Conservation (phyloP, 208 protist genomes). For the Trichomonas vaginalis region DNA sequence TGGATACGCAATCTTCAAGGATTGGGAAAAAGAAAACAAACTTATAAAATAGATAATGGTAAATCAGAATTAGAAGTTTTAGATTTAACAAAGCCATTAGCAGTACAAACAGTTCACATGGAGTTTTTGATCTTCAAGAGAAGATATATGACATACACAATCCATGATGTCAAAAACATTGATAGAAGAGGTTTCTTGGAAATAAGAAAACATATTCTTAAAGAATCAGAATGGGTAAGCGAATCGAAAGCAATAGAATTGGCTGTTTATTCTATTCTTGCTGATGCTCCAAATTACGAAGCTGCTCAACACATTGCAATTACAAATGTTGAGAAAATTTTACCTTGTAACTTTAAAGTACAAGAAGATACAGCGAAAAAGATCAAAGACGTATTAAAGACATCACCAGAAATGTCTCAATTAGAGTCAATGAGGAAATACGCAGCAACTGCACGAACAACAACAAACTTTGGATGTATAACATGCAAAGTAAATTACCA, state of each 20-base stretch:
- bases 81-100: background rate
- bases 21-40: too few relatives aligned
- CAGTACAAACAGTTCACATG: background rate
- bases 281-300: background rate
- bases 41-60: background rate
- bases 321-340: background rate
- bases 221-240: too few relatives aligned
- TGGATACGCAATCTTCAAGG: background rate
- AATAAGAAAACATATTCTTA: background rate
- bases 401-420: background rate
- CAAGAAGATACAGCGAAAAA: background rate
- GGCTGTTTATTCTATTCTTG: background rate
- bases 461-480: background rate
- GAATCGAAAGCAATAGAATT: background rate
- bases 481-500: background rate
- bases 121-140: background rate
- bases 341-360: background rate
- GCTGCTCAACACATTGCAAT: background rate
- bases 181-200: background rate
- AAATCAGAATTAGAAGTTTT: background rate
- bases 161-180: background rate
- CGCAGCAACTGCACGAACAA: background rate
- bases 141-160: background rate
- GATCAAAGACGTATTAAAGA: background rate
- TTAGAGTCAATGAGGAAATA: background rate